These are phyloP conservation scores for Paraphoma chrysanthemicola DNA, from an alignment of 2,329 filamentous ascomycete species.

Conservation along the genomic window DNA sequence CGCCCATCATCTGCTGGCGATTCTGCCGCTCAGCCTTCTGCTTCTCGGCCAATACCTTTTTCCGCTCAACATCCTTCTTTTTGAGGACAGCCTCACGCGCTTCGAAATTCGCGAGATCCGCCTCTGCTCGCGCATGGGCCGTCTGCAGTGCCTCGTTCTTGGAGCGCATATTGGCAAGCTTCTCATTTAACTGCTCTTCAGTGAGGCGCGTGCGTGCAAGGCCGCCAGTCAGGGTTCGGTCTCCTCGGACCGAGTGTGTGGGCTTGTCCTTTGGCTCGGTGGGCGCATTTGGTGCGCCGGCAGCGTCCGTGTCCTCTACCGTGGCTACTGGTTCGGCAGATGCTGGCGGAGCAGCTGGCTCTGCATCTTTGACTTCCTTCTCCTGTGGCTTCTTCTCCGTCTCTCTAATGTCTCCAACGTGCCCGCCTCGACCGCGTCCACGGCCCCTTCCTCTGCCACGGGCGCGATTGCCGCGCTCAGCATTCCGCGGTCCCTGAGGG, in stretches of 20 bases:
- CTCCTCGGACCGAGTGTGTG: slow-evolving; percentile 40
- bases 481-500: slow-evolving; percentile 36
- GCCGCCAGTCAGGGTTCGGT: slow-evolving; percentile 42
- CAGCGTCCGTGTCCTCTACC: slow-evolving; percentile 16
- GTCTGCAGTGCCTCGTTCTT: slow-evolving; percentile 66
- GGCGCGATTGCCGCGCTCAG: slow-evolving; percentile 35
- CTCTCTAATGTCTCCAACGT: slow-evolving; percentile 22
- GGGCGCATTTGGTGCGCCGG: slow-evolving; percentile 20
- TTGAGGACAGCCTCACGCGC: slow-evolving; percentile 67
- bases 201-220: slow-evolving; percentile 56
- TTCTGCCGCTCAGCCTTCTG: slow-evolving; percentile 58
- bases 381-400: slow-evolving; percentile 18
- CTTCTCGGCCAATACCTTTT: slow-evolving; percentile 43
- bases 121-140: slow-evolving; percentile 70
- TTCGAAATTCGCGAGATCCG: slow-evolving; percentile 70
- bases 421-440: slow-evolving; percentile 27
- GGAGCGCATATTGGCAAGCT: slow-evolving; percentile 67
- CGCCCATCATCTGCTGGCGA: slow-evolving; percentile 66
- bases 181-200: slow-evolving; percentile 67
- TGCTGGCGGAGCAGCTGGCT: slow-evolving; percentile 25
- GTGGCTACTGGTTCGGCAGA: slow-evolving; percentile 9
- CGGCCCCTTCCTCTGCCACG: slow-evolving; percentile 34
- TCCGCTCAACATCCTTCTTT: slow-evolving; percentile 53
- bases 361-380: slow-evolving; percentile 27
- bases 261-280: slow-evolving; percentile 32